Evolutionary conservation across 257 asterid genomes (phyloP).

Genomic region (Penstemon eatonii): DNA sequence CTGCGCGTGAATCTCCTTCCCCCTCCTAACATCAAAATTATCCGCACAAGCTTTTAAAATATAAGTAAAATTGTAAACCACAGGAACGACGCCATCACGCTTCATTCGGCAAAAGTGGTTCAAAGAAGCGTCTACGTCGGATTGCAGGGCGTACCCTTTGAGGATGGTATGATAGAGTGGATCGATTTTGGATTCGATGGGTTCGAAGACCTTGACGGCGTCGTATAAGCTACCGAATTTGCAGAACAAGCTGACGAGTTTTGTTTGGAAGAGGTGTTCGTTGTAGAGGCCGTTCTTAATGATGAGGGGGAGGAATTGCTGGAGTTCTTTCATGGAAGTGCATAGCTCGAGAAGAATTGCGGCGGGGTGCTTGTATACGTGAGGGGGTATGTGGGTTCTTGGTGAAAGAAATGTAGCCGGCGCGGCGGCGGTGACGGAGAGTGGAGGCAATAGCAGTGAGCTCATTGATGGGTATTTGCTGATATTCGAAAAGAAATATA

Average conservation of each 20-base stretch:
- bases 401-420: conserved; percentile 43
- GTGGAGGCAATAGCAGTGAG: conserved; percentile 34
- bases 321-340: conserved; percentile 66
- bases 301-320: conserved; percentile 72
- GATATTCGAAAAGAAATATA: too few species aligned
- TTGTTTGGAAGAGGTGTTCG: conserved; percentile 75
- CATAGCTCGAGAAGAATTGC: conserved; percentile 80
- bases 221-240: conserved; percentile 67
- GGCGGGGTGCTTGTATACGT: conserved; percentile 71
- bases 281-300: conserved; percentile 66
- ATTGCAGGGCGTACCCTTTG: conserved; percentile 56
- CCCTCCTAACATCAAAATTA: conserved; percentile 48
- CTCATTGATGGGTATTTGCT: conserved; percentile 29
- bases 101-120: conserved; percentile 61
- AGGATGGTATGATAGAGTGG: conserved; percentile 77
- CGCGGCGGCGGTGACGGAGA: conserved; percentile 33
- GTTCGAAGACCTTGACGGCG: conserved; percentile 69
- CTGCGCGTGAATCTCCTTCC: conserved; percentile 79
- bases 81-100: conserved; percentile 53
- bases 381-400: conserved; percentile 59
- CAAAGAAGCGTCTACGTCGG: conserved; percentile 46
- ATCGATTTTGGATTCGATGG: conserved; percentile 57
- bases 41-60: conserved; percentile 72
- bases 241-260: conserved; percentile 80
- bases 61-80: conserved; percentile 60